Conservation (phyloP, 2,329 filamentous ascomycete species). For the Aureobasidium sp. region DNA sequence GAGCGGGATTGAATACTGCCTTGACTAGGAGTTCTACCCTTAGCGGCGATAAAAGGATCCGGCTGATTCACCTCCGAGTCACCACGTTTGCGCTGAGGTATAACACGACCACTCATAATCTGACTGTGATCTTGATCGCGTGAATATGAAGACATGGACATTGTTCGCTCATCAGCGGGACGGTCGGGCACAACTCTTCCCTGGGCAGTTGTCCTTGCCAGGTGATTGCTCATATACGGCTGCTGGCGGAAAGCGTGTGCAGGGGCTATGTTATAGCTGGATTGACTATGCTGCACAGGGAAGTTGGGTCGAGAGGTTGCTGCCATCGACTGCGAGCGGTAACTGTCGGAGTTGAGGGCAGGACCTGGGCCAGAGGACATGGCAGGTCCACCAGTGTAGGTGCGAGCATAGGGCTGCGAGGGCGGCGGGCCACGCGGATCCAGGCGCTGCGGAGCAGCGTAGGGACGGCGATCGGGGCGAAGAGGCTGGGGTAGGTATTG, state of each 20-base stretch:
- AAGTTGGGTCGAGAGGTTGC: conserved; percentile 65
- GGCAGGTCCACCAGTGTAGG: conserved; percentile 24
- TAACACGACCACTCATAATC: conserved; percentile 87
- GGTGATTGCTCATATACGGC: conserved; percentile 56
- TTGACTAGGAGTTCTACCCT: conserved; percentile 26
- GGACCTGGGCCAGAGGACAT: conserved; percentile 39
- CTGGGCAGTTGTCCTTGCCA: conserved; percentile 79
- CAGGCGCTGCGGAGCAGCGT: conserved; percentile 64
- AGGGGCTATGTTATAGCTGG: conserved; percentile 54
- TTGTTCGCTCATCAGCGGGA: conserved; percentile 75
- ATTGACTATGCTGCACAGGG: conserved; percentile 51
- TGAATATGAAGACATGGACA: conserved; percentile 86
- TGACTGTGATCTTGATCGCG: conserved; percentile 72
- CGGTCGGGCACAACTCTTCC: conserved; percentile 86
- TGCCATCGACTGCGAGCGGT: conserved; percentile 89
- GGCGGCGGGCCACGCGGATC: conserved; percentile 50
- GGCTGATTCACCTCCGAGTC: conserved; percentile 40
- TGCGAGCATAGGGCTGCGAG: conserved; percentile 40
- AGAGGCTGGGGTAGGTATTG: conserved; percentile 56
- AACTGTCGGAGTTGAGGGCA: conserved; percentile 75
- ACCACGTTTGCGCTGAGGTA: conserved; percentile 55
- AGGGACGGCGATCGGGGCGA: conserved; percentile 60
- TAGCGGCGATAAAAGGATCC: conserved; percentile 8
- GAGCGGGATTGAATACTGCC: conserved; percentile 51
- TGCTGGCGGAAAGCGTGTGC: conserved; percentile 73